These are phyloP conservation scores for Lecanicillium sp. DNA, from an alignment of 2,329 filamentous ascomycete genomes.

Conservation along the genomic window DNA sequence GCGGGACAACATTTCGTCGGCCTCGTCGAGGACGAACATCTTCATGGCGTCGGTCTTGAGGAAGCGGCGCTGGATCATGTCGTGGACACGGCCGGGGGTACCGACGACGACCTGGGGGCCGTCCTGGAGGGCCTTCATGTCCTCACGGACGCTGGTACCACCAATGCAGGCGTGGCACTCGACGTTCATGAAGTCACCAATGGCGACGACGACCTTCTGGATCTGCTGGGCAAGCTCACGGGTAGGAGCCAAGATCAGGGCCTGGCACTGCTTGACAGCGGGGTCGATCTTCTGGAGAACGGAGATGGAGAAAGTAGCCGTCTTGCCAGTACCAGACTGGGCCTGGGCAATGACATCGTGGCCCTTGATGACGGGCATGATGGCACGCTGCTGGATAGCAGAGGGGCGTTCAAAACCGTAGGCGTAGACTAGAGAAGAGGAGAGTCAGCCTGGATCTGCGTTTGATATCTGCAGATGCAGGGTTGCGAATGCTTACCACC, in stretches of 20 bases:
- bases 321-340: conserved; percentile 99
- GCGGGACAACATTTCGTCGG: conserved; percentile 98
- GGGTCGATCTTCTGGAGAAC: conserved; percentile 98
- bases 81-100: conserved; percentile 95
- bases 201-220: conserved; percentile 97
- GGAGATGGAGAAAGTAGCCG: conserved; percentile 98
- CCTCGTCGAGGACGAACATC: conserved; percentile 99
- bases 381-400: conserved; percentile 99
- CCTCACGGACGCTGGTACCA: conserved; percentile 94
- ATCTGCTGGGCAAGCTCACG: conserved; percentile 99
- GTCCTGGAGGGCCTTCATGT: conserved; percentile 95
- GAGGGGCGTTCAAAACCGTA: conserved; percentile 99
- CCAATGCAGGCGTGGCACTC: conserved; percentile 99
- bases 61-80: conserved; percentile 98
- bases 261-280: conserved; percentile 93
- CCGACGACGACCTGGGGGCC: conserved; percentile 96
- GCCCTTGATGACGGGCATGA: conserved; percentile 99
- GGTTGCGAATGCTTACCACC: conserved; percentile 49
- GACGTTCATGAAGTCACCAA: conserved; percentile 99
- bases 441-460: conserved; percentile 14
- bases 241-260: conserved; percentile 93
- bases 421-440: conserved; percentile 62
- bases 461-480: no score
- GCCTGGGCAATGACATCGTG: conserved; percentile 99
- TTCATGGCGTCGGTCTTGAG: conserved; percentile 98